Evolutionary conservation across 179 eudicot genomes (phyloP).

Genomic region (Silene vulgaris): DNA sequence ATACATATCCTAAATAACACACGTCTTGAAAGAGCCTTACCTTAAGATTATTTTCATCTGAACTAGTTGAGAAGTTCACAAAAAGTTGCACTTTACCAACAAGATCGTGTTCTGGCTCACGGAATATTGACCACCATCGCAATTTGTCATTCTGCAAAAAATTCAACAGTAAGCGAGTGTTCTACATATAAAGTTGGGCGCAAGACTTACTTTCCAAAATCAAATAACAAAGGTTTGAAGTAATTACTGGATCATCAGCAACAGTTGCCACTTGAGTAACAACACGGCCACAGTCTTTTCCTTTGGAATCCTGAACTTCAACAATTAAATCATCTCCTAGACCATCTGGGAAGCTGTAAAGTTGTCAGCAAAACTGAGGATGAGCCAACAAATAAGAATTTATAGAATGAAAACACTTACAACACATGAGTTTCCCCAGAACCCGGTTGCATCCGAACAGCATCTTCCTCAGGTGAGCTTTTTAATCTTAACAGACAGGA

Average conservation of each 20-base stretch:
- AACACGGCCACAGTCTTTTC: conserved; percentile 70
- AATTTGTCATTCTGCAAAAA: conserved; percentile 80
- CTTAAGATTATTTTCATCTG: conserved; percentile 79
- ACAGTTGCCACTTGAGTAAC: conserved; percentile 87
- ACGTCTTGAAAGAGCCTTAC: conserved; percentile 29
- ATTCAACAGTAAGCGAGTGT: conserved; percentile 8
- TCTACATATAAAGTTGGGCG: not conserved
- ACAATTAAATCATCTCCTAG: conserved; percentile 85
- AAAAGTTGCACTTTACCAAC: conserved; percentile 80
- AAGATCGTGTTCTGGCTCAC: conserved; percentile 92
- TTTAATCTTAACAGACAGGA: conserved; percentile 71
- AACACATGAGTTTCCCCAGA: conserved; percentile 92
- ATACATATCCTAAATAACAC: not conserved
- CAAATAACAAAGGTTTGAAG: conserved; percentile 13
- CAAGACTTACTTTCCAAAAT: not conserved
- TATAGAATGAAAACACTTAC: conserved; percentile 43
- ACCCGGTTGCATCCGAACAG: conserved; percentile 88
- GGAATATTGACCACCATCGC: conserved; percentile 88
- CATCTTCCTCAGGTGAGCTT: conserved; percentile 83
- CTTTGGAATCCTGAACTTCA: conserved; percentile 85
- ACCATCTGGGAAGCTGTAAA: conserved; percentile 94
- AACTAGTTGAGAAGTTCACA: conserved; percentile 67
- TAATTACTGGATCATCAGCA: conserved; percentile 74
- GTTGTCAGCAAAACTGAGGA: conserved; percentile 26
- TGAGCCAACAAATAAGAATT: conserved; percentile 3